Base-by-base conservation (phyloP, 106 monocot species). In the Narthecium ossifragum region DNA sequence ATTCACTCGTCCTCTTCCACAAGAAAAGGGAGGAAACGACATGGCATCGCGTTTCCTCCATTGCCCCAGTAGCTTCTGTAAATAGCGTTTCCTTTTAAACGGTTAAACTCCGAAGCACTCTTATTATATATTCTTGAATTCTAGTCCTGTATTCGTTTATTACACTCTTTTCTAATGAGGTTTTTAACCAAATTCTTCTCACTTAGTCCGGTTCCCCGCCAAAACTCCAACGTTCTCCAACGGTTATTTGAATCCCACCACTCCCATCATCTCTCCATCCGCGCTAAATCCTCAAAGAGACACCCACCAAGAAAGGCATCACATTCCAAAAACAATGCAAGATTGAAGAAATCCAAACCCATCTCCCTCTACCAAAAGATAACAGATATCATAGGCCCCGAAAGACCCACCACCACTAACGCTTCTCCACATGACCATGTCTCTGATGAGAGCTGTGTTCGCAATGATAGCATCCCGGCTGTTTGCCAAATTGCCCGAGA, bases 401-500 rank as follows among this genome's bases (percentile, higher is more conserved):
- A 64, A 9, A 12, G 29, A 9, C 20, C 54, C 17, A 31, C 21
- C 11, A 10, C 22, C 54, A 36, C 41, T 18, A 11, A 11, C 25
- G 28, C 28, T 29, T 28, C 29, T 46, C 21, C 26, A 22, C 18
- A 6, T 2, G 28, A 6, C 9, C 11, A 23, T 6, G 45, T 14
- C 10, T 28, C 17, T 27, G 20, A 6, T 2, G 57, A 5, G 10
- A 11, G 1, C 6, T 31, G 18, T 9, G 33, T 22, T n/a, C 1
- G 2, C 25, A 21, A 32, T 26, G 25, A 24, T 5, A 2, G 69
- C 49, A 56, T 57, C 1, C 60, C 25, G 62, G 7, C 14, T 85
- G 77, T 46, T 85, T 53, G 85, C 43, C 70, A 26, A 59, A 80
- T 51, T 77, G 70, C 73, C 62, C 70, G 17, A 55, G 43, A 77